Base-by-base conservation (phyloP, 441 rosid genomes). In the Pelargonium citronellum region DNA sequence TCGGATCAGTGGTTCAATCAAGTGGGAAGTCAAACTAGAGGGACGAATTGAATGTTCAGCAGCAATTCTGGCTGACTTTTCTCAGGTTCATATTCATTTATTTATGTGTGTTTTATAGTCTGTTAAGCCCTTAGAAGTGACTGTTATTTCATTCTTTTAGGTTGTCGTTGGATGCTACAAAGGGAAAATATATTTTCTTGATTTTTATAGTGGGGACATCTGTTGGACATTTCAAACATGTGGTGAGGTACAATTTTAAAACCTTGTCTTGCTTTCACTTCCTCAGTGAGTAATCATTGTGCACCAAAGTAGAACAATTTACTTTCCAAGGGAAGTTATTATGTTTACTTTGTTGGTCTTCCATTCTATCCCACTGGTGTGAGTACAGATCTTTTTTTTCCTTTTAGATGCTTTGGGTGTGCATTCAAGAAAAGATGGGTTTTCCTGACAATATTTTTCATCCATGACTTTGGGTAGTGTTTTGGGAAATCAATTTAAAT, bases 1-100 rank as follows among this genome's bases (percentile, higher is more conserved):
- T 47, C 69, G 15, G 62, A 78, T 71, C 79, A 91, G 99, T 84
- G 96, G 99, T 78, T 81, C 83, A 66, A 73, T 94, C 72, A 80
- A 74, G 78, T 91, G 97, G 99, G 91, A 89, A 78, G 80, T 79
- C 67, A 76, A 78, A 71, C 81, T 94, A 69, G 83, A 87, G 64
- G 99, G 99, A 79, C 78, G 96, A 73, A 77, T 90, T 66, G 97
- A 94, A 83, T 87, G 96, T 75, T 83, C 99, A 27, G 99, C 99
- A 43, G 89, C 83, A 67, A 73, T 91, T 73, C 83, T 83, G 69
- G 84, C 76, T 34, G 96, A 90, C 78, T 90, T 87, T 81, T 89
- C 87, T 80, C 94, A 87, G 96, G 96, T 91, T 79, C 27, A 73
- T 74, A 58, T 13, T 55, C 30, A 30, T 73, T 70, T 66, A 46